Evolutionary conservation across 177 flowering plant genomes (phyloP).

Genomic region (Vitis hybrid): DNA sequence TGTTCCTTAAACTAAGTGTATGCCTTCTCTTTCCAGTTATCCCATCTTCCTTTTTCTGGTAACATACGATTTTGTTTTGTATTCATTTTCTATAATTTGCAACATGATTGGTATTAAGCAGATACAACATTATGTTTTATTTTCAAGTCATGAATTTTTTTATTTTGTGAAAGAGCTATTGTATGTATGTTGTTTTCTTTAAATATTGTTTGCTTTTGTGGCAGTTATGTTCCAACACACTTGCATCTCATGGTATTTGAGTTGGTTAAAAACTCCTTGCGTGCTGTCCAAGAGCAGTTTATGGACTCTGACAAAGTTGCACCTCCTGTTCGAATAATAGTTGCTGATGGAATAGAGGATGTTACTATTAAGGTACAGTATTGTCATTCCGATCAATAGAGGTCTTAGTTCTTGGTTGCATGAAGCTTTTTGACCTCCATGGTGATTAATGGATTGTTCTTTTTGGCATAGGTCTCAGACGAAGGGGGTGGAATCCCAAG

Average conservation of each 20-base stretch:
- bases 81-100: too few relatives aligned
- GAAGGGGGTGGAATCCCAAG: slow-evolving; percentile 98
- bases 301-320: slow-evolving; percentile 84
- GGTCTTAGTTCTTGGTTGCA: too few relatives aligned
- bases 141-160: too few relatives aligned
- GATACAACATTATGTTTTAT: too few relatives aligned
- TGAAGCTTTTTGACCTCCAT: not conserved
- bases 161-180: not conserved
- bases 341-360: slow-evolving; percentile 97
- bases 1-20: too few relatives aligned
- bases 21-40: too few relatives aligned
- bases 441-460: not conserved
- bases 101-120: not conserved
- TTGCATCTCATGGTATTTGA: slow-evolving; percentile 98
- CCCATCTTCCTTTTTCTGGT: too few relatives aligned
- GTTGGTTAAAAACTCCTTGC: slow-evolving; percentile 94
- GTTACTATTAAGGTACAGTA: slow-evolving; percentile 82
- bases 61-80: too few relatives aligned
- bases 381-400: not conserved
- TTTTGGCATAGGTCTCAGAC: slow-evolving; percentile 70
- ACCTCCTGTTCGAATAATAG: slow-evolving; percentile 82
- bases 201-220: not conserved
- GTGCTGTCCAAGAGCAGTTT: slow-evolving; percentile 92
- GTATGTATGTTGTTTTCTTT: not conserved
- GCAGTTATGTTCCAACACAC: slow-evolving; percentile 94